phyloP scores from a whole-genome alignment of 805 yeast genomes.

The Debaryomyces maramus region DNA sequence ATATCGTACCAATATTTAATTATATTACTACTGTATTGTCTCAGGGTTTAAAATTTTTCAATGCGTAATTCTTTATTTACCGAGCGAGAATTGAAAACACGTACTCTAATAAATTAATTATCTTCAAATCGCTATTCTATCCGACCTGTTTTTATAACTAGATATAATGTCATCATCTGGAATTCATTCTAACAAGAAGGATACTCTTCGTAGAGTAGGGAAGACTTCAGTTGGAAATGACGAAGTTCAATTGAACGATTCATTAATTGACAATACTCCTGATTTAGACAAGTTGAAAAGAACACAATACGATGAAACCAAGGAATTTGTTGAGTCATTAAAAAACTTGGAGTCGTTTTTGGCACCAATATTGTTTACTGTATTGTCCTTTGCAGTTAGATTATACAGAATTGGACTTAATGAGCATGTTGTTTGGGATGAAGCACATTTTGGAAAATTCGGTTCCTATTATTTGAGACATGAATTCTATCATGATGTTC shows the following conservation, averaged over 20 bases:
- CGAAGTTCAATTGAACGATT: slow-evolving; percentile 10
- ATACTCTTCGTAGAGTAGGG: slow-evolving; percentile 19
- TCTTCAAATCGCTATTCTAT: slow-evolving; percentile 8
- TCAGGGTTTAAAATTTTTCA: slow-evolving; percentile 1
- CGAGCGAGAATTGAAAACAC: slow-evolving; percentile 5
- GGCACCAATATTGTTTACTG: slow-evolving; percentile 66
- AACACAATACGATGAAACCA: slow-evolving; percentile 24
- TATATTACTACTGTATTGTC: no score
- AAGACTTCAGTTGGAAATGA: slow-evolving; percentile 4
- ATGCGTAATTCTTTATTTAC: slow-evolving; percentile 1
- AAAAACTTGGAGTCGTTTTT: slow-evolving; percentile 36
- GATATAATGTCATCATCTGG: slow-evolving; percentile 24
- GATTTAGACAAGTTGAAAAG: slow-evolving; percentile 15
- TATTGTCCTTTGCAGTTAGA: slow-evolving; percentile 65
- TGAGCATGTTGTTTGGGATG: slow-evolving; percentile 79
- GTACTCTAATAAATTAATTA: neutral
- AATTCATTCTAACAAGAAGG: slow-evolving; percentile 15
- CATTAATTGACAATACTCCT: slow-evolving; percentile 16
- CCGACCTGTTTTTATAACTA: slow-evolving; percentile 1
- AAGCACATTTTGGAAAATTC: slow-evolving; percentile 86
- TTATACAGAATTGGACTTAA: slow-evolving; percentile 58
- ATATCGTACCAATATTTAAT: neutral
- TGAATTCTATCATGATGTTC: slow-evolving; percentile 83
- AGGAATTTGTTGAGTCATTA: slow-evolving; percentile 29
- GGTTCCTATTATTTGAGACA: slow-evolving; percentile 78